phyloP scores from a whole-genome alignment of 78 protist genomes.

The Tieghemostelium lacteum region DNA sequence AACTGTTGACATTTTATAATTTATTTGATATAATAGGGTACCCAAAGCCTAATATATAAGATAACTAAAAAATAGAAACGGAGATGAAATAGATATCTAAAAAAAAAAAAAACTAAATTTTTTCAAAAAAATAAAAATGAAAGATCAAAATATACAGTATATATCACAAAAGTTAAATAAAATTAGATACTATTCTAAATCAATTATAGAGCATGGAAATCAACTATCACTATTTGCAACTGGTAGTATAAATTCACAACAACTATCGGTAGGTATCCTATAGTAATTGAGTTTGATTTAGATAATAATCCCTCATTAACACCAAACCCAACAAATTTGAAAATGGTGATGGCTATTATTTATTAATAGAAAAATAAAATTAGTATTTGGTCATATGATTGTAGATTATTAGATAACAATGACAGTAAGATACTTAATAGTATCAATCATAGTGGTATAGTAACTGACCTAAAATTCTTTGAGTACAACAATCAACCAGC shows the following conservation, averaged over 20 bases:
- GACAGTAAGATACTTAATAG: slow-evolving; percentile 21
- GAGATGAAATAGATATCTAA: too few relatives aligned
- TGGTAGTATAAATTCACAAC: slow-evolving; percentile 34
- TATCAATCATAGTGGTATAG: background rate
- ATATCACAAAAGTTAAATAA: slow-evolving; percentile 15
- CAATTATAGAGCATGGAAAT: slow-evolving; percentile 25
- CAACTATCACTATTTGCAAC: slow-evolving; percentile 28
- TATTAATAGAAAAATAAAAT: slow-evolving; percentile 35
- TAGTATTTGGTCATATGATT: slow-evolving; percentile 40
- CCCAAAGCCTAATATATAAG: too few relatives aligned
- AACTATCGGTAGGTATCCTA: background rate
- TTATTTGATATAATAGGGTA: too few relatives aligned
- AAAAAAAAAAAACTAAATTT: too few relatives aligned
- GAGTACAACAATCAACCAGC: slow-evolving; percentile 30
- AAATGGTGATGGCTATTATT: background rate
- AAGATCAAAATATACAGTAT: slow-evolving; percentile 32
- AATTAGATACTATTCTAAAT: slow-evolving; percentile 5
- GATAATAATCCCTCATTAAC: too few relatives aligned
- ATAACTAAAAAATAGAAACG: too few relatives aligned
- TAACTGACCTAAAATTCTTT: slow-evolving; percentile 26
- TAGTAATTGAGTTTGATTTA: background rate
- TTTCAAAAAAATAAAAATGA: too few relatives aligned
- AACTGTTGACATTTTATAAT: too few relatives aligned
- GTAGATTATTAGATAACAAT: slow-evolving; percentile 9
- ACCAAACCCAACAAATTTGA: too few relatives aligned